Base-by-base conservation (phyloP, 2,329 filamentous ascomycete genomes). In the Fusarium sp. region DNA sequence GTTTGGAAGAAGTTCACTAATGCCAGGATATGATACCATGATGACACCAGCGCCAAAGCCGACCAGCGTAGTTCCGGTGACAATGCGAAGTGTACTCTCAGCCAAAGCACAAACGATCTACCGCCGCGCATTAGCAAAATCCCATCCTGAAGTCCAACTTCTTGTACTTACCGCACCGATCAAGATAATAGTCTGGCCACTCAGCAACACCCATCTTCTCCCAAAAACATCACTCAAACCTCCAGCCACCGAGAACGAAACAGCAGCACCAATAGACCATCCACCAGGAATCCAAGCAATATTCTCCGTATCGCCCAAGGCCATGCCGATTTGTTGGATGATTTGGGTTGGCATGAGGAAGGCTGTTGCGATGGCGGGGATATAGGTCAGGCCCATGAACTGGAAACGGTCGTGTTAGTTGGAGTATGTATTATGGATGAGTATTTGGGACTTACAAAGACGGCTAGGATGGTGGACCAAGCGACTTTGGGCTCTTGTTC, bases 291-390 rank as follows among this genome's bases (percentile, higher is more conserved):
- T 63, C 60, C 60, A 63, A 47, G 60, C 49, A 3, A 63, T 63
- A 1, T 63, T 27, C 1, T 45, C 59, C 0, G 59, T 63, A 11
- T 63, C 59, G 25, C 59, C 59, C 4, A 63, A 20, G 1, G 58
- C 20, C 59, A 46, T 63, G 0, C 58, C 59, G 2, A 63, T 63
- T n/a, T 63, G 59, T 25, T 63, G 59, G 6, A 63, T 18, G 12
- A 63, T 63, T 22, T 63, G 57, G 8, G 59, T 63, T 2, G 59
- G 59, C 59, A 63, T 63, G 12, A 63, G 42, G 2, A 63, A 63
- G 3, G 38, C 59, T 6, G 59, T 63, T 8, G 59, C 59, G 40
- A 63, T 63, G 7, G 59, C 59, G 15, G 59, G 59, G 3, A 63
- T n/a, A 20, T 63, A 63, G 3, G 57, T 63, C 15, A 63, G 2